These are phyloP conservation scores for Trichoderma koningii DNA, from an alignment of 2,329 filamentous ascomycete species.

Conservation along the genomic window DNA sequence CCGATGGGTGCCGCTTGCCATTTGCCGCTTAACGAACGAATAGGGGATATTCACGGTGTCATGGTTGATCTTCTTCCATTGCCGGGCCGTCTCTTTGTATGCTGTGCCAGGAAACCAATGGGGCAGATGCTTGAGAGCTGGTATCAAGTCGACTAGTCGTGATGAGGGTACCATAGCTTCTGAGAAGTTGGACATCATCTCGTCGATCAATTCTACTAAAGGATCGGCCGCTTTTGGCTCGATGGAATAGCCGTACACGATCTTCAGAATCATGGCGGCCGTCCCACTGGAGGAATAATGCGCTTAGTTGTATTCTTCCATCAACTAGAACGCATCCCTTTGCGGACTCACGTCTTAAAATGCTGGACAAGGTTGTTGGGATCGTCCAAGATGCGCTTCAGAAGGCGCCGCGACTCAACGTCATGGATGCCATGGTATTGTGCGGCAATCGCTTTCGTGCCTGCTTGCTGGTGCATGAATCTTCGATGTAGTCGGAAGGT, in stretches of 20 bases:
- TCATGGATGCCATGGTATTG: conserved; percentile 35
- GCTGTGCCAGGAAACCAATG: conserved; percentile 33
- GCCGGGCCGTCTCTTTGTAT: conserved; percentile 31
- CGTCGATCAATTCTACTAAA: conserved; percentile 31
- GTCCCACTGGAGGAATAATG: conserved; percentile 29
- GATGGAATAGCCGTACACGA: conserved; percentile 33
- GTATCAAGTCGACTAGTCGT: conserved; percentile 35
- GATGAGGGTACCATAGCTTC: conserved; percentile 29
- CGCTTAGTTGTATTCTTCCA: background rate
- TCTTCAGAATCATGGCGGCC: conserved; percentile 30
- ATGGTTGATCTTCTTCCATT: conserved; percentile 5
- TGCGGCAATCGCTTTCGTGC: conserved; percentile 31
- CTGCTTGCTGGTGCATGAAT: conserved; percentile 37
- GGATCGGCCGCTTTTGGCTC: conserved; percentile 33
- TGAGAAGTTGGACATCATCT: conserved; percentile 32
- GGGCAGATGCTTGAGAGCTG: conserved; percentile 32
- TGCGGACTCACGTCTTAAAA: conserved; percentile 34
- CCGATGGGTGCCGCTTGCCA: conserved; percentile 1
- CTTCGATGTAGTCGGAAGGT: conserved; percentile 34
- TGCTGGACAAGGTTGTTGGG: conserved; percentile 33
- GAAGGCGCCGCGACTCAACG: conserved; percentile 34
- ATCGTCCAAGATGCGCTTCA: conserved; percentile 32
- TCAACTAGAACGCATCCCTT: background rate
- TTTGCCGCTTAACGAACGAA: conserved; percentile 14
- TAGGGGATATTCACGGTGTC: background rate